phyloP scores from a whole-genome alignment of 352 stramenopile genomes.

The Phytophthora rubi region DNA sequence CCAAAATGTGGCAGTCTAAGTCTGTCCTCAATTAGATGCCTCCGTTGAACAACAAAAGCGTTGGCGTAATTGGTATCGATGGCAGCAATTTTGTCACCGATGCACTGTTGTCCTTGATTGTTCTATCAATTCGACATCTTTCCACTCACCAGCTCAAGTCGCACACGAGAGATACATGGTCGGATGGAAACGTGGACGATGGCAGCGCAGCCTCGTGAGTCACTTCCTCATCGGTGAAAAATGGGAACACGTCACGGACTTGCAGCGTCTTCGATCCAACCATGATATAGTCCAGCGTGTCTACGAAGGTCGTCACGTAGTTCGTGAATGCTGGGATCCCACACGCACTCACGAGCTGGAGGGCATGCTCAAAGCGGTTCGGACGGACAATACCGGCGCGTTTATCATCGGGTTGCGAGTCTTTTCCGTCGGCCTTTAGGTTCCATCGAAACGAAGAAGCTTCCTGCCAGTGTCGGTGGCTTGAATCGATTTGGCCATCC shows the following conservation, averaged over 20 bases:
- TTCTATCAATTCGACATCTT: not conserved
- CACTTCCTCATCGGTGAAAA: slow-evolving; percentile 69
- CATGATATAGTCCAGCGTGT: slow-evolving; percentile 80
- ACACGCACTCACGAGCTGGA: slow-evolving; percentile 62
- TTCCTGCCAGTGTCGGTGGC: slow-evolving; percentile 61
- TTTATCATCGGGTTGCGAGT: not conserved
- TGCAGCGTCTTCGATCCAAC: slow-evolving; percentile 43
- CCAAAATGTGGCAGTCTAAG: not conserved
- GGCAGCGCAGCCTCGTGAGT: slow-evolving; percentile 68
- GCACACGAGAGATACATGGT: slow-evolving; percentile 80
- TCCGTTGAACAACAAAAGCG: not conserved
- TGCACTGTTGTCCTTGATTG: not conserved
- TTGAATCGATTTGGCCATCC: slow-evolving; percentile 50
- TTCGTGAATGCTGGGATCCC: slow-evolving; percentile 78
- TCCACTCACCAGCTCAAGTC: slow-evolving; percentile 56
- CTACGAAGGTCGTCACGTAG: slow-evolving; percentile 67
- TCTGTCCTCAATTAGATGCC: slow-evolving; percentile 13
- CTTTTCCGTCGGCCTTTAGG: slow-evolving; percentile 8
- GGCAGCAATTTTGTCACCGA: not conserved
- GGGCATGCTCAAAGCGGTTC: slow-evolving; percentile 46
- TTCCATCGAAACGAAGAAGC: slow-evolving; percentile 62
- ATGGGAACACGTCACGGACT: slow-evolving; percentile 59
- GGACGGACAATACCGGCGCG: slow-evolving; percentile 7
- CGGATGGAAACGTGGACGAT: slow-evolving; percentile 77
- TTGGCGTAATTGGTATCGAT: not conserved